Percentiles rank a stretch among this genome's conserved stretches.
These are phyloP conservation scores for Glutinoglossum americanum DNA, from an alignment of 495 filamentous ascomycete species.

Conservation along the genomic window DNA sequence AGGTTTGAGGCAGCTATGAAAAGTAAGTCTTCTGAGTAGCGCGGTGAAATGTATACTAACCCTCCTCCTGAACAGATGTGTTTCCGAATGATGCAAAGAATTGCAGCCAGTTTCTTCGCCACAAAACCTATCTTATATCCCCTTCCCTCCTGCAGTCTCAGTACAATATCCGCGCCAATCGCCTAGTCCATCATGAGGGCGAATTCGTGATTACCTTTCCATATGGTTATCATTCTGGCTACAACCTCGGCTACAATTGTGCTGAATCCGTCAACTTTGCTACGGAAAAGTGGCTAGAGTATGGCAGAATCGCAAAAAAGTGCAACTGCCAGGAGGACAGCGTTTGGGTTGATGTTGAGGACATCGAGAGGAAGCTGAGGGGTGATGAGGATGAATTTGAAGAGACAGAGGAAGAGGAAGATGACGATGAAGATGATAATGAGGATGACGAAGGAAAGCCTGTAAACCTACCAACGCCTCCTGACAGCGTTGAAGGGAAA, in stretches of 20 bases:
- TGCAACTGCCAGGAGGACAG: constrained; percentile 91
- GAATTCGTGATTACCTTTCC: constrained; percentile 98
- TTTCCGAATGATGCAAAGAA: constrained; percentile 95
- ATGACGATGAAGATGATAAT: constrained; percentile 45
- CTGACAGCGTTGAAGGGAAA: constrained; percentile 46
- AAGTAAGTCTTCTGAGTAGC: constrained; percentile 21
- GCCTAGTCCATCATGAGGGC: constrained; percentile 82
- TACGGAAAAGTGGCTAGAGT: constrained; percentile 78
- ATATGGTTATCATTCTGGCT: constrained; percentile 96
- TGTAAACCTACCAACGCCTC: constrained; percentile 56
- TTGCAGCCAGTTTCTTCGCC: constrained; percentile 86
- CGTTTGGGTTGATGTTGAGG: constrained; percentile 91
- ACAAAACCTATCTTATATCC: constrained; percentile 97
- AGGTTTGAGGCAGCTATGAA: constrained; percentile 91
- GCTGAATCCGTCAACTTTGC: constrained; percentile 98
- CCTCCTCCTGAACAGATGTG: constrained; percentile 24
- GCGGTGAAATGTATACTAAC: not conserved
- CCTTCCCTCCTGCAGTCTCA: constrained; percentile 66
- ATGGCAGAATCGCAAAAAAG: constrained; percentile 91
- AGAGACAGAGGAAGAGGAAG: constrained; percentile 52
- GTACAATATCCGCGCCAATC: constrained; percentile 88
- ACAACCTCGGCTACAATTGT: constrained; percentile 96
- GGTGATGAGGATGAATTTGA: constrained; percentile 77
- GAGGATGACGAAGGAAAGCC: constrained; percentile 45
- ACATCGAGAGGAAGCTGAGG: constrained; percentile 82